Evolutionary conservation across 1,284 basidiomycete genomes (phyloP), one percentile per base, ranked within the genome.

Genomic region (Microbotryomycetes sp.): DNA sequence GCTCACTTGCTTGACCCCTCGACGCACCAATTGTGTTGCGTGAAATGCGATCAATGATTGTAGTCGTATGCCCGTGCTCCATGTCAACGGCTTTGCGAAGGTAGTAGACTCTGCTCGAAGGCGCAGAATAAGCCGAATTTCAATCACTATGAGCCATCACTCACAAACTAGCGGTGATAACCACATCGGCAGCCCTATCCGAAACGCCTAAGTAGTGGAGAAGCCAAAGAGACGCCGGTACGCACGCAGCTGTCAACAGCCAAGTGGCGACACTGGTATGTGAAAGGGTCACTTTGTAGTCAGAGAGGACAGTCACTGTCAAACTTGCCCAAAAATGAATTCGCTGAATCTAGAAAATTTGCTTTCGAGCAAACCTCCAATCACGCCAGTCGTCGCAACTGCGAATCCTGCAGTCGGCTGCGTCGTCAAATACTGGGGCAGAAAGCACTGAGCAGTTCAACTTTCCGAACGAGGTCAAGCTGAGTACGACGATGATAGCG

Each of bases 291-390:
- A n/a, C n/a, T n/a, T n/a, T n/a, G n/a, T n/a, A n/a, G n/a, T n/a
- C n/a, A n/a, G n/a, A n/a, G n/a, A n/a, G n/a, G n/a, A n/a, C n/a
- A n/a, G n/a, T n/a, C n/a, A n/a, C n/a, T n/a, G n/a, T n/a, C n/a
- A n/a, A n/a, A n/a, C n/a, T n/a, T n/a, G n/a, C n/a, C n/a, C n/a
- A 41, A 54, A 60, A 23, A 23, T 24, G 53, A 60, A 60, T 49
- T 60, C 58, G 47, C 48, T 41, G 16, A 60, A 60, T 28, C 58
- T 45, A 18, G 54, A 21, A 16, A 56, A 61, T 26, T 53, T 15
- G 35, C n/a, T n/a, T 27, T 53, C 28, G 21, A 53, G 50, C 13
- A 28, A n/a, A 31, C n/a, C n/a, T n/a, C 18, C 9, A 18, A 41
- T 41, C 35, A 41, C 18, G 35, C 11, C 31, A 2, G 46, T 61